Conservation (phyloP, 805 yeast genomes). For the Saccharomycopsis sp. region DNA sequence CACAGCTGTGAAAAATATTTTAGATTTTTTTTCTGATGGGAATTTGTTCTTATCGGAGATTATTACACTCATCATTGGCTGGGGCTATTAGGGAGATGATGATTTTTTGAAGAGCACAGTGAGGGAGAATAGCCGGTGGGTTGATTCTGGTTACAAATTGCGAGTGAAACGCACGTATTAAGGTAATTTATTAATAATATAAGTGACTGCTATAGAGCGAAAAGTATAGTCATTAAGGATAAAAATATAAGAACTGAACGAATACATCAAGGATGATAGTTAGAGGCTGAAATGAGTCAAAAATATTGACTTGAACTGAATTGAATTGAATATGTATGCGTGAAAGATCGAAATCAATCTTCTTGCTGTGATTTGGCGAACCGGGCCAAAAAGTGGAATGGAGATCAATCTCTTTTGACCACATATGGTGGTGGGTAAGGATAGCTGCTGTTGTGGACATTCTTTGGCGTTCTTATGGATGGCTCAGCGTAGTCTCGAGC, state of each 20-base stretch:
- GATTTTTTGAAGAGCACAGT: background rate
- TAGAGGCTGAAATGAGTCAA: too few species aligned
- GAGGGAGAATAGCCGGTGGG: too few species aligned
- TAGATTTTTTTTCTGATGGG: background rate
- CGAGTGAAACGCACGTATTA: too few species aligned
- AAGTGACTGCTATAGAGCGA: background rate
- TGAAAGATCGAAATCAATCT: background rate
- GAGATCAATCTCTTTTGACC: background rate
- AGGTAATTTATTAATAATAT: too few species aligned
- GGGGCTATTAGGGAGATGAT: background rate
- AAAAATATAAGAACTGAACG: too few species aligned
- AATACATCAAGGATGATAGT: too few species aligned
- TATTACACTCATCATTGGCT: background rate
- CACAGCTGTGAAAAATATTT: background rate
- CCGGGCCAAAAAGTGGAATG: background rate
- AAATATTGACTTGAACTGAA: too few species aligned
- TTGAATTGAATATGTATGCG: background rate
- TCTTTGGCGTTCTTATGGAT: background rate
- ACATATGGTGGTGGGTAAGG: background rate
- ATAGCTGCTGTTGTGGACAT: background rate
- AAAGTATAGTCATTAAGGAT: background rate
- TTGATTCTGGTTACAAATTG: too few species aligned
- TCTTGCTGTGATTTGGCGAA: background rate
- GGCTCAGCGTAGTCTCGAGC: background rate
- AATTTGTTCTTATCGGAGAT: background rate